Conservation (phyloP, 2,329 filamentous ascomycete species). For the Rhynchosporium graminicola region DNA sequence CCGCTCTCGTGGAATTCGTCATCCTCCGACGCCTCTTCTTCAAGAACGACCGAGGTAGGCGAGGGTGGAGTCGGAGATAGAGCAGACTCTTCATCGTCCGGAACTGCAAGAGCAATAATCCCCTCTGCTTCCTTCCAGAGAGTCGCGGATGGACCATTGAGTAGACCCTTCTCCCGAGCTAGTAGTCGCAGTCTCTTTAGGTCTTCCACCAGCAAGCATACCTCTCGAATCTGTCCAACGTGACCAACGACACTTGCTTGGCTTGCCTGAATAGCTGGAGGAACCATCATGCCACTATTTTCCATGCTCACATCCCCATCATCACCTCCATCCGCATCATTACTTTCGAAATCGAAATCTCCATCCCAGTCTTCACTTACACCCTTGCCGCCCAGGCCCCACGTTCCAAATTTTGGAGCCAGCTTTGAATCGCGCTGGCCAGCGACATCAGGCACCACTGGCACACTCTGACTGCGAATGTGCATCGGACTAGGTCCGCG, state of each 20-base stretch:
- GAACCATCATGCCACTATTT: conserved; percentile 64
- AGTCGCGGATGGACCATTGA: conserved; percentile 57
- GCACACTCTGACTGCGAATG: conserved; percentile 79
- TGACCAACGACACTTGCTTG: conserved; percentile 82
- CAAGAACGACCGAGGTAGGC: conserved; percentile 46
- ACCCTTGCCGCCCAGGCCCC: conserved; percentile 77
- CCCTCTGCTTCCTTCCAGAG: conserved; percentile 83
- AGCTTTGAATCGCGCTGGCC: conserved; percentile 55
- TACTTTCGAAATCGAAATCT: conserved; percentile 72
- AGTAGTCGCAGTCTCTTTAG: conserved; percentile 75
- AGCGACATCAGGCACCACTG: conserved; percentile 64
- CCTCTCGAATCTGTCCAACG: conserved; percentile 79
- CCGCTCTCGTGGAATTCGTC: conserved; percentile 44
- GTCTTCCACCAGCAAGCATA: conserved; percentile 80
- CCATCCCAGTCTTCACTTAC: conserved; percentile 88
- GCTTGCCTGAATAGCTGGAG: conserved; percentile 75
- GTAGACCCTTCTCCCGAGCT: conserved; percentile 66
- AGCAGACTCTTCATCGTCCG: conserved; percentile 58
- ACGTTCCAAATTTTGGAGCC: conserved; percentile 75
- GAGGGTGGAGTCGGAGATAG: conserved; percentile 35
- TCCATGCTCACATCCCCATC: conserved; percentile 45
- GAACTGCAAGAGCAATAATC: conserved; percentile 81
- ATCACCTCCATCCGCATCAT: conserved; percentile 41
- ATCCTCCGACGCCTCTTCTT: conserved; percentile 46
- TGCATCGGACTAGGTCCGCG: conserved; percentile 67